Conservation (phyloP, 352 stramenopile species). For the Globisporangium emineosum region DNA sequence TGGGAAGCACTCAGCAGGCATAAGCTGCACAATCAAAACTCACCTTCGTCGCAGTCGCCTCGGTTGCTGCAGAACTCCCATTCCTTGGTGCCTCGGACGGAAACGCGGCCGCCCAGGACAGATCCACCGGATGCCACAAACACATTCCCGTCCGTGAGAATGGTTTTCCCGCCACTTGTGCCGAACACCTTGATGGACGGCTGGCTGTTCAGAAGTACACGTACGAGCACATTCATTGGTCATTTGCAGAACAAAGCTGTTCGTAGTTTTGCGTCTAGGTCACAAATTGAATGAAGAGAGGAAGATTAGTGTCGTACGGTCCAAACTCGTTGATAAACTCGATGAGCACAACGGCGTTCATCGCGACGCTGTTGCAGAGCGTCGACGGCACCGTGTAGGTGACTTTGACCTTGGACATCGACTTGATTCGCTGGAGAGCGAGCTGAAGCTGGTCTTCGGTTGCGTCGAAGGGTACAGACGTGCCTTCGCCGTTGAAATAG, state of each 20-base stretch:
- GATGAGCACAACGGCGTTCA: conserved; percentile 57
- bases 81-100: conserved; percentile 85
- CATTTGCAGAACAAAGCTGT: no score
- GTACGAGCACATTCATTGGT: no score
- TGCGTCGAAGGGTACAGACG: conserved; percentile 51
- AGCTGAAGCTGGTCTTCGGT: conserved; percentile 41
- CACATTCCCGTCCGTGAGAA: conserved; percentile 48
- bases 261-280: no score
- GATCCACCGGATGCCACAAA: conserved; percentile 41
- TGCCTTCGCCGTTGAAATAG: conserved; percentile 58
- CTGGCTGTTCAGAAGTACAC: conserved; percentile 36
- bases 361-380: conserved; percentile 37
- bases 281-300: neutral
- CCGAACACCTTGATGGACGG: conserved; percentile 54
- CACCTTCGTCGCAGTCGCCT: conserved; percentile 75
- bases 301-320: conserved; percentile 30
- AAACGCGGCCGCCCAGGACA: conserved; percentile 39
- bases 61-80: conserved; percentile 87
- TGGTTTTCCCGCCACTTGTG: conserved; percentile 26
- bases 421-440: conserved; percentile 42
- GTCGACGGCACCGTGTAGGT: conserved; percentile 36
- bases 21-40: neutral
- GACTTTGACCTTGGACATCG: conserved; percentile 39
- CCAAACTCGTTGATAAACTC: conserved; percentile 64
- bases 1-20: conserved; percentile 13